Evolutionary conservation across 257 asterid genomes (phyloP).

Genomic region (Solanum bulbocastanum): DNA sequence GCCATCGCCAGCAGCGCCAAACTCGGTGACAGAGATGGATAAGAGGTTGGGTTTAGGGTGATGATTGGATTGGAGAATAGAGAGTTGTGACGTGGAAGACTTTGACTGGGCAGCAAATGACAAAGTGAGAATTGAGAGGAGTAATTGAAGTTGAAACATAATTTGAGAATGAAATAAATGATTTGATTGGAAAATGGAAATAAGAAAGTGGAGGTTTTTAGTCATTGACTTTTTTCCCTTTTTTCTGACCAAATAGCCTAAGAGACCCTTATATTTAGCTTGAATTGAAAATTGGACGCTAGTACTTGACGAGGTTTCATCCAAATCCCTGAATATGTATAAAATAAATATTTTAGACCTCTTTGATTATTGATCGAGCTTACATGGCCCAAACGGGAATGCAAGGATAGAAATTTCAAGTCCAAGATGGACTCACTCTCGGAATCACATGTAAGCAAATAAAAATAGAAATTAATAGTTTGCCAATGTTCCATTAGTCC

Average conservation of each 20-base stretch:
- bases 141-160: slow-evolving; percentile 7
- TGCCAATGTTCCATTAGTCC: background rate
- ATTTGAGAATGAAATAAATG: background rate
- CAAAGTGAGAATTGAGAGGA: slow-evolving; percentile 5
- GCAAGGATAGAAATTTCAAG: background rate
- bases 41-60: background rate
- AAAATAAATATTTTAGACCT: background rate
- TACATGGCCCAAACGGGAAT: background rate
- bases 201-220: background rate
- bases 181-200: background rate
- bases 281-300: too few species aligned
- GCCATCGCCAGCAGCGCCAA: slow-evolving; percentile 70
- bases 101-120: slow-evolving; percentile 26
- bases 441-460: background rate
- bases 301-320: background rate
- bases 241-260: too few species aligned
- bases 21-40: slow-evolving; percentile 57
- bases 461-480: background rate
- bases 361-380: background rate
- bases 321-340: background rate
- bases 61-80: slow-evolving; percentile 29
- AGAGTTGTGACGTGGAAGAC: slow-evolving; percentile 33
- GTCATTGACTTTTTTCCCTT: background rate
- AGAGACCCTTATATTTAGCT: too few species aligned
- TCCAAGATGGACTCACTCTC: background rate